Percentiles rank a stretch among this genome's conserved stretches.
These are phyloP conservation scores for Nepenthes gracilis DNA, from an alignment of 148 eudicot genomes.

Conservation along the genomic window DNA sequence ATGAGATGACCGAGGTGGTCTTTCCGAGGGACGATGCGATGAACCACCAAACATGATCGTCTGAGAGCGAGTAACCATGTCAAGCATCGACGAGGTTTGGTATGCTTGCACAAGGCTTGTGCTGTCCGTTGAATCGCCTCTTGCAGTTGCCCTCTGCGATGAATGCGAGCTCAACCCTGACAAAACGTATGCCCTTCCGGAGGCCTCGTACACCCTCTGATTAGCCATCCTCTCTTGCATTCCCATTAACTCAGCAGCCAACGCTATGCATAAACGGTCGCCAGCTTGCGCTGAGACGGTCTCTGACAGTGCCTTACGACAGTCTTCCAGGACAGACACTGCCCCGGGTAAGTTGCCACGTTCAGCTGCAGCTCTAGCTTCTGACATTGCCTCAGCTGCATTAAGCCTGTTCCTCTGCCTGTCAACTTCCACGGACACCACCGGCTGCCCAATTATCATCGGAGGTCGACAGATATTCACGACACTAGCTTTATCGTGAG, in stretches of 20 bases:
- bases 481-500: slow-evolving; percentile 19
- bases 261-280: slow-evolving; percentile 38
- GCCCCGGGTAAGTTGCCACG: slow-evolving; percentile 49
- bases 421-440: slow-evolving; percentile 67
- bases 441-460: slow-evolving; percentile 13
- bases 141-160: slow-evolving; percentile 81
- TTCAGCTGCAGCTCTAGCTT: slow-evolving; percentile 54
- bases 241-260: slow-evolving; percentile 65
- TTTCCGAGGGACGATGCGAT: too few species aligned
- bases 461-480: slow-evolving; percentile 45
- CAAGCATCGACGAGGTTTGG: slow-evolving; percentile 28
- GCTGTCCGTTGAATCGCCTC: slow-evolving; percentile 26
- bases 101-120: slow-evolving; percentile 20
- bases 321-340: slow-evolving; percentile 34
- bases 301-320: slow-evolving; percentile 28
- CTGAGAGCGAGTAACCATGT: slow-evolving; percentile 24
- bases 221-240: slow-evolving; percentile 79
- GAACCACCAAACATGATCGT: slow-evolving; percentile 8
- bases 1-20: too few species aligned
- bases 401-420: slow-evolving; percentile 57
- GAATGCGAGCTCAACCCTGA: slow-evolving; percentile 90
- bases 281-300: slow-evolving; percentile 41
- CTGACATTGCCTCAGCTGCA: slow-evolving; percentile 72
- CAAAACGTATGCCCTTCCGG: slow-evolving; percentile 76
- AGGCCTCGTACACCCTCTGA: slow-evolving; percentile 60